Evolutionary conservation across 2,329 filamentous ascomycete genomes (phyloP).

Genomic region (Fusarium sp.): DNA sequence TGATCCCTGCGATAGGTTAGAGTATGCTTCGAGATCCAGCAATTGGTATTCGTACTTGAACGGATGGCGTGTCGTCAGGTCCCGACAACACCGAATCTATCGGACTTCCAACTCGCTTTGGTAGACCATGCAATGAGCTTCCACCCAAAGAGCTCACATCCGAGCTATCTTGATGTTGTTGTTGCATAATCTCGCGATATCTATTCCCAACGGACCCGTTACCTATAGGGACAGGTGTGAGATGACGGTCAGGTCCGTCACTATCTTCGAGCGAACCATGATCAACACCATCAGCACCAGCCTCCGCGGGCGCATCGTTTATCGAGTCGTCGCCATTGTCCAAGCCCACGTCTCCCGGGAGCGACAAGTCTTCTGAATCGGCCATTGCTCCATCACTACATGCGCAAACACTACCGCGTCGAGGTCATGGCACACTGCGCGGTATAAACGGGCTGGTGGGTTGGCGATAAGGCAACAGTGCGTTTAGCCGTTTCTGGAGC

Average conservation of each 20-base stretch:
- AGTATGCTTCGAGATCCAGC: neutral
- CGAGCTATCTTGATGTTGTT: slow-evolving; percentile 58
- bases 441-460: slow-evolving; percentile 25
- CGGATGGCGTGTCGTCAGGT: slow-evolving; percentile 85
- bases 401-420: slow-evolving; percentile 44
- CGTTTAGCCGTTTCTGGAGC: slow-evolving; percentile 38
- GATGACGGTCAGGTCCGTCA: slow-evolving; percentile 27
- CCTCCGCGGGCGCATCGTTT: slow-evolving; percentile 39
- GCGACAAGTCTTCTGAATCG: slow-evolving; percentile 60
- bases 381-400: slow-evolving; percentile 60
- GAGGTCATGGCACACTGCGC: slow-evolving; percentile 45
- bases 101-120: slow-evolving; percentile 72
- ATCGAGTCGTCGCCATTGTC: slow-evolving; percentile 58
- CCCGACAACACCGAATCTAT: slow-evolving; percentile 76
- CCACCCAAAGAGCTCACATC: slow-evolving; percentile 65
- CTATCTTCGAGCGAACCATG: slow-evolving; percentile 34
- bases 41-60: slow-evolving; percentile 69
- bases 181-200: slow-evolving; percentile 59
- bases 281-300: slow-evolving; percentile 34
- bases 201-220: slow-evolving; percentile 52
- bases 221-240: slow-evolving; percentile 35
- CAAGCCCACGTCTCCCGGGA: slow-evolving; percentile 52
- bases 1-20: slow-evolving; percentile 64
- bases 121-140: slow-evolving; percentile 59
- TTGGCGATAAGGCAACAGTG: slow-evolving; percentile 35